Conservation (phyloP, 208 protist genomes). For the Leishmania guyanensis region DNA sequence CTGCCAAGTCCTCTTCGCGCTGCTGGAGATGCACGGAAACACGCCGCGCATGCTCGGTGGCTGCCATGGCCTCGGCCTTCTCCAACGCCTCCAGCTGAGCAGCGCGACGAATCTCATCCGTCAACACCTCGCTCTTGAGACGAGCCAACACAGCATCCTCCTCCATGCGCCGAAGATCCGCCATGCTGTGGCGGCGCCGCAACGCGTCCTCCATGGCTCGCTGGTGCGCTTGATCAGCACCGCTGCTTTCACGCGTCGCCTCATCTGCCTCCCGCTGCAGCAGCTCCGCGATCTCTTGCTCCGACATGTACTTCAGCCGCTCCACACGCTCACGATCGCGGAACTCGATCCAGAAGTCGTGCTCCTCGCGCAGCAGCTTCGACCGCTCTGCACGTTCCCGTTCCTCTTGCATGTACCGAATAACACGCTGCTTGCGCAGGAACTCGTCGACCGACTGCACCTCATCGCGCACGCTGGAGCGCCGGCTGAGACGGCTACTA, state of each 20-base stretch:
- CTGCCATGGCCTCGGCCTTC: conserved; percentile 30
- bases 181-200: conserved; percentile 32
- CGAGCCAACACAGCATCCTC: conserved; percentile 32
- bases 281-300: conserved; percentile 69
- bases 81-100: conserved; percentile 28
- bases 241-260: conserved; percentile 38
- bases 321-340: conserved; percentile 64
- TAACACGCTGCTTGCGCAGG: conserved; percentile 81
- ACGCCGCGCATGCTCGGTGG: conserved; percentile 21
- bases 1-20: conserved; percentile 33
- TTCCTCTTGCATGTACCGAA: conserved; percentile 87
- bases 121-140: conserved; percentile 28
- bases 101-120: conserved; percentile 18
- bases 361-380: conserved; percentile 71
- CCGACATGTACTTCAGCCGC: conserved; percentile 75
- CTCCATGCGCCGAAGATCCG: conserved; percentile 29
- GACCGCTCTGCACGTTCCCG: conserved; percentile 70
- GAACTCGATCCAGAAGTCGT: conserved; percentile 75
- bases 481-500: conserved; percentile 68
- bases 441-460: conserved; percentile 77
- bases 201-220: conserved; percentile 44
- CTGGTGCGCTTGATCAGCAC: conserved; percentile 40
- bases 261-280: conserved; percentile 67
- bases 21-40: conserved; percentile 26
- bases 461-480: conserved; percentile 79